Conservation (phyloP, 2,329 filamentous ascomycete species). For the Sporothrix dimorphospora region DNA sequence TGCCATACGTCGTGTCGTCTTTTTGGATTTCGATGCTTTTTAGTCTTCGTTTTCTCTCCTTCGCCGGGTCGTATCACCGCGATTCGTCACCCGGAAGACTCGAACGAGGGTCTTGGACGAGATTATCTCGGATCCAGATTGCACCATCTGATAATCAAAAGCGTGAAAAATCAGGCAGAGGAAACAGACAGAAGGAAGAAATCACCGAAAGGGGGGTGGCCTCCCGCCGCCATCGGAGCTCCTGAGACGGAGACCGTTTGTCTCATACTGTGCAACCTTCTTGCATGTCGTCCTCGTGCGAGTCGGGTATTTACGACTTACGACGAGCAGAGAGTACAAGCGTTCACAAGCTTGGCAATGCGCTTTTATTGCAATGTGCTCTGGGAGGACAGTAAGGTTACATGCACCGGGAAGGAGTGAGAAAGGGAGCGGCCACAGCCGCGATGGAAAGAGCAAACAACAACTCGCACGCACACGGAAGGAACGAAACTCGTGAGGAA, state of each 20-base stretch:
- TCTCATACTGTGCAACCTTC: background rate
- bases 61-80: background rate
- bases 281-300: background rate
- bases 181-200: too few species aligned
- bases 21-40: background rate
- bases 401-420: background rate
- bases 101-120: background rate
- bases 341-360: background rate
- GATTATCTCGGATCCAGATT: slow-evolving; percentile 11
- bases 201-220: background rate
- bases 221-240: slow-evolving; percentile 3
- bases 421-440: background rate
- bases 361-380: background rate
- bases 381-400: background rate
- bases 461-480: background rate
- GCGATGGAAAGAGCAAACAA: background rate
- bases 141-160: background rate
- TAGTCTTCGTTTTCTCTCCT: background rate
- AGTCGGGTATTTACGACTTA: background rate
- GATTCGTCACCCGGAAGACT: background rate
- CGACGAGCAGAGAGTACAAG: background rate
- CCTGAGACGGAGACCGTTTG: too few species aligned
- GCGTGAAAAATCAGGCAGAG: background rate
- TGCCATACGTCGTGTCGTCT: background rate
- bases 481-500: background rate